These are phyloP conservation scores for Lithocarpus polystachyus DNA, from an alignment of 306 rosid genomes.

Conservation along the genomic window DNA sequence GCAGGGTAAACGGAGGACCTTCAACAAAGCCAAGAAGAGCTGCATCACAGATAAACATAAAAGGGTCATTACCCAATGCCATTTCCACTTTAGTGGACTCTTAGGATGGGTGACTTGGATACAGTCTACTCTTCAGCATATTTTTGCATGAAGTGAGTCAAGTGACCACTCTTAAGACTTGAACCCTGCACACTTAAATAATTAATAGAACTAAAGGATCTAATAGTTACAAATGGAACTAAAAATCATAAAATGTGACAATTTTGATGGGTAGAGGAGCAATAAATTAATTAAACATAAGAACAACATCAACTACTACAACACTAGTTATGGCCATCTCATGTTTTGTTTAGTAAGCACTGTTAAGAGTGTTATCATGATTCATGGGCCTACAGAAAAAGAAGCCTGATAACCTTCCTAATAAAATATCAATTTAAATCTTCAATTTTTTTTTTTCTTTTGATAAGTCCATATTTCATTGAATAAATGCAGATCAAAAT, in stretches of 20 bases:
- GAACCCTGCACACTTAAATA: background rate
- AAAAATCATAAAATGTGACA: background rate
- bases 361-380: background rate
- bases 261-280: background rate
- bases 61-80: background rate
- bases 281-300: background rate
- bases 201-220: background rate
- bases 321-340: background rate
- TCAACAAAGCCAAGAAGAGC: slow-evolving; percentile 67
- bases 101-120: no score
- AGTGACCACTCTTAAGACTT: background rate
- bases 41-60: slow-evolving; percentile 43
- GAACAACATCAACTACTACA: background rate
- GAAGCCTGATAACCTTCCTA: background rate
- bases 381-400: background rate
- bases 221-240: background rate
- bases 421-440: background rate
- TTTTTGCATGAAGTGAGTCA: background rate
- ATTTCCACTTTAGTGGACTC: no score
- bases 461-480: no score
- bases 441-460: no score
- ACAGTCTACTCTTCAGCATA: background rate
- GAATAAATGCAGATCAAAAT: background rate
- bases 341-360: background rate
- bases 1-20: slow-evolving; percentile 97